Evolutionary conservation across 306 rosid species (phyloP), one percentile per base, ranked within the genome.

Genomic region (Carpinus fangiana): DNA sequence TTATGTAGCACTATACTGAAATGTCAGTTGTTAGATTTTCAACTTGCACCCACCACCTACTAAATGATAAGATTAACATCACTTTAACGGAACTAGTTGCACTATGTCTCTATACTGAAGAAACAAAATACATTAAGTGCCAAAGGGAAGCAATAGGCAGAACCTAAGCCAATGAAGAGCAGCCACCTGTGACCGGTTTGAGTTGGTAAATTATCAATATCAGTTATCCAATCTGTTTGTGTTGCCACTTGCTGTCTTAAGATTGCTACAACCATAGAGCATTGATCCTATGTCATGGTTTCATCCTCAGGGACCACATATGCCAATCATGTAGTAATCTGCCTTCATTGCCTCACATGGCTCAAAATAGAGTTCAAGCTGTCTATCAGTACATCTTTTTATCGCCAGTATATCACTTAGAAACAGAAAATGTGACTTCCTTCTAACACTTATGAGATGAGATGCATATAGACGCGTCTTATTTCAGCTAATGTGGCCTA

Each of bases 251-350:
- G 28, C 65, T 54, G 36, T 72, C 56, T 52, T 55, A 71, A 43
- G 41, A 74, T 62, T 53, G 10, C 73, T 59, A 56, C 64, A 55
- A 68, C 72, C 36, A 20, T 34, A 9, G 13, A 75, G 60, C 70
- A 59, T 57, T 11, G 73, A 53, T 74, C 53, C 31, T 50, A 53
- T 56, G 34, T 51, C 13, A 52, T 28, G 50, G 60, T 20, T 17
- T 73, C 54, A 55, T 6, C 36, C 46, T 12, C 57, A 26, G 75
- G 76, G 88, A 53, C 78, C 80, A 79, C 68, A 18, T 75, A 38
- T 38, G 55, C 79, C 16, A 64, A n/a, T 43, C 50, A 54, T 61
- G 61, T 57, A 36, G 61, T 67, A 14, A 34, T 13, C 5, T 38
- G 43, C 69, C 21, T 20, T 7, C 68, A 54, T 43, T 54, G 41